phyloP scores from a whole-genome alignment of 164 flowering plant species.

The Vitis rotundifolia region DNA sequence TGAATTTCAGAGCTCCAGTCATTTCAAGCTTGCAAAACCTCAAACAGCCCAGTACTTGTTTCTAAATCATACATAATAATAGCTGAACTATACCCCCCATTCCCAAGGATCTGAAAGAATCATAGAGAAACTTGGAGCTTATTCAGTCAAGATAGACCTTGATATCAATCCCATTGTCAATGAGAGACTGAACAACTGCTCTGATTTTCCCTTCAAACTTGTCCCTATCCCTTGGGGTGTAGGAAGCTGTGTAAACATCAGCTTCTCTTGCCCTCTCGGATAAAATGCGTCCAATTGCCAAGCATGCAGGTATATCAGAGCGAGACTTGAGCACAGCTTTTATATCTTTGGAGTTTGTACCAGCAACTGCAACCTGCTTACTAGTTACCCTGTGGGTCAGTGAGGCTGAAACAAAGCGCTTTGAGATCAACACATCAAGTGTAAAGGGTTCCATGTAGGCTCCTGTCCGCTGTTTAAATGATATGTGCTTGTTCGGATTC shows the following conservation, averaged over 20 bases:
- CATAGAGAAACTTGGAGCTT: not conserved
- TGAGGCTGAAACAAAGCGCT: slow-evolving; percentile 93
- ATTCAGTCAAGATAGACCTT: slow-evolving; percentile 77
- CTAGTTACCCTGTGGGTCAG: slow-evolving; percentile 86
- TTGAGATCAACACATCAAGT: slow-evolving; percentile 87
- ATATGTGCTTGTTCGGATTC: slow-evolving; percentile 78
- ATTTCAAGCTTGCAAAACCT: no score
- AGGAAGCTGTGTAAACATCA: slow-evolving; percentile 84
- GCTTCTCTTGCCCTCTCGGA: slow-evolving; percentile 89
- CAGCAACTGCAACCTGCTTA: slow-evolving; percentile 95
- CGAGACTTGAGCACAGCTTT: slow-evolving; percentile 82
- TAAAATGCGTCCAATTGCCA: slow-evolving; percentile 74
- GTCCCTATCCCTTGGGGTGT: slow-evolving; percentile 89
- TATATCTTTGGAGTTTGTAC: slow-evolving; percentile 93
- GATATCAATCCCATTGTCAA: slow-evolving; percentile 87
- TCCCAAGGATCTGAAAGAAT: not conserved
- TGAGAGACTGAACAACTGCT: slow-evolving; percentile 92
- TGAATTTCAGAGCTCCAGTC: no score
- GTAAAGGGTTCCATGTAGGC: slow-evolving; percentile 96
- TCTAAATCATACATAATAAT: no score
- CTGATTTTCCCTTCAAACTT: slow-evolving; percentile 97
- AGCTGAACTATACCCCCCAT: not conserved
- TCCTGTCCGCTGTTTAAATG: slow-evolving; percentile 81
- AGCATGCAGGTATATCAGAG: slow-evolving; percentile 87
- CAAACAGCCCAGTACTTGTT: no score